Percentiles rank a stretch among this genome's conserved stretches.
phyloP scores from a whole-genome alignment of 1,284 basidiomycete species.

The Austropuccinia psidii region DNA sequence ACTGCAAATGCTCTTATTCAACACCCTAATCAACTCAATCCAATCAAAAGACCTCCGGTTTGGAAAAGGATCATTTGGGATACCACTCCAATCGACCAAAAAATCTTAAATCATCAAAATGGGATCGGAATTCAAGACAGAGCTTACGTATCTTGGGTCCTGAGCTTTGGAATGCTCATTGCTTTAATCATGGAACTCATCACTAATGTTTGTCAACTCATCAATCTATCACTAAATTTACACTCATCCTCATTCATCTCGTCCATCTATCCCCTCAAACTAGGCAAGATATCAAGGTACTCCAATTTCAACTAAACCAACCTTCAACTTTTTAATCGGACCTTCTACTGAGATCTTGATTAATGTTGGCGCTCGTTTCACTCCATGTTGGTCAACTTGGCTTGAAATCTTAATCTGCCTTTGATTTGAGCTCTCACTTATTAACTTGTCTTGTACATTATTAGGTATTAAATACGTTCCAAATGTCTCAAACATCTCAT shows the following conservation, averaged over 20 bases:
- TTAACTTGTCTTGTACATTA: background rate
- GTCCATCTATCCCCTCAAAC: background rate
- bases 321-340: conserved; percentile 44
- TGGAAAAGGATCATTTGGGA: conserved; percentile 37
- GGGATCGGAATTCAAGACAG: conserved; percentile 26
- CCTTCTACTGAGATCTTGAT: conserved; percentile 46
- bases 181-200: conserved; percentile 31
- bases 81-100: conserved; percentile 5
- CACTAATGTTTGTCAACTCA: conserved; percentile 12
- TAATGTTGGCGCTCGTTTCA: conserved; percentile 47
- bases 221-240: background rate
- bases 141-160: conserved; percentile 23
- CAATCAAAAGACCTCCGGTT: conserved; percentile 22
- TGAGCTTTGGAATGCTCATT: conserved; percentile 23
- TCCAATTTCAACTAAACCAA: conserved; percentile 21
- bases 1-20: too few species aligned
- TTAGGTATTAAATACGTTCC: conserved; percentile 32
- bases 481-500: conserved; percentile 7
- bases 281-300: conserved; percentile 34
- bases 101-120: conserved; percentile 18
- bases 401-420: conserved; percentile 37
- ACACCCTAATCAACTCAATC: too few species aligned
- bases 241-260: background rate
- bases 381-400: conserved; percentile 48
- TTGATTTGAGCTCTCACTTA: background rate